Percentiles rank a stretch among this genome's conserved stretches.
Evolutionary conservation across 139 green algal species (phyloP).

Genomic region (Spirogloea muscicola): DNA sequence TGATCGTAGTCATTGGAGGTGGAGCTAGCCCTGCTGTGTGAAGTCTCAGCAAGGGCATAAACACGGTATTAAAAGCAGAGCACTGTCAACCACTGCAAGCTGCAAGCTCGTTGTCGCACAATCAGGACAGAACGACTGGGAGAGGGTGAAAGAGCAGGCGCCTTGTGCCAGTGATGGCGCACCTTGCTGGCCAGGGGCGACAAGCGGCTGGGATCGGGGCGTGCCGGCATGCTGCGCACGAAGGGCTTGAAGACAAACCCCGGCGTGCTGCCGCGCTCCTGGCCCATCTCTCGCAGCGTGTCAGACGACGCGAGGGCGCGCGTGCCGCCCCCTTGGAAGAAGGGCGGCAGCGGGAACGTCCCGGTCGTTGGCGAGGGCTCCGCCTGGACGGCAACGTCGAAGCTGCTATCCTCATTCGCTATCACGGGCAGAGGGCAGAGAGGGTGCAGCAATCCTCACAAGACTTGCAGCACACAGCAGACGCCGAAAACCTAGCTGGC

Average conservation of each 20-base stretch:
- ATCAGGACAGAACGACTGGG: neutral
- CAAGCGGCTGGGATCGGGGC: neutral
- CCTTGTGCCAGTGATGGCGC: neutral
- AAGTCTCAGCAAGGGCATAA: neutral
- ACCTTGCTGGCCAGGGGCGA: no score
- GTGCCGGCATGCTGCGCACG: neutral
- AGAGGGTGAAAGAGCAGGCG: neutral
- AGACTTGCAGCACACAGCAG: neutral
- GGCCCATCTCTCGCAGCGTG: neutral
- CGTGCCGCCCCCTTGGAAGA: slow-evolving; percentile 11
- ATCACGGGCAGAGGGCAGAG: no score
- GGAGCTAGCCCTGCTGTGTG: no score
- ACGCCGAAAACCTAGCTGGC: neutral
- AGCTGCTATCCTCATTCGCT: no score
- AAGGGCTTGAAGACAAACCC: slow-evolving; percentile 27
- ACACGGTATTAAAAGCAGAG: neutral
- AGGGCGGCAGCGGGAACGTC: slow-evolving; percentile 21
- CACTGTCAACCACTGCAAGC: neutral
- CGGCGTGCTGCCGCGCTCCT: neutral
- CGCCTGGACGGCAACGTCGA: slow-evolving; percentile 9
- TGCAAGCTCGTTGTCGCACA: neutral
- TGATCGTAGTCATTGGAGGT: no score
- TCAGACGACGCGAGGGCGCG: neutral
- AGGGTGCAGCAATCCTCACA: neutral
- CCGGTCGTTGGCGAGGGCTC: slow-evolving; percentile 24